These are phyloP conservation scores for barrel medic (Medicago truncatula) DNA, from an alignment of 306 rosid species.

Conservation along the genomic window MtrunA17r5.0-ANR NC_053042.1:36188001-36188500, in stretches of 20 bases:
- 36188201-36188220: neutral
- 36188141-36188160: neutral
- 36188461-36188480: neutral
- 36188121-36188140: neutral
- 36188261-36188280: neutral
- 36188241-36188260: neutral
- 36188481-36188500: neutral
- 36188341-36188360: neutral
- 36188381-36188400: conserved; percentile 1
- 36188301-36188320: neutral
- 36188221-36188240: neutral
- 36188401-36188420: neutral
- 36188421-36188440: neutral
- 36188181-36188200: neutral
- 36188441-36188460: neutral
- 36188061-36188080: neutral
- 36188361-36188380: neutral
- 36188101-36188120: neutral
- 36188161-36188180: neutral
- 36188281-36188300: neutral
- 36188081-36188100: neutral
- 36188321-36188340: neutral
- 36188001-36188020: neutral
- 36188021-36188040: neutral
- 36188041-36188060: neutral